A percentile compares a stretch with the other conserved stretches of the same genome.
Conservation (phyloP, 441 rosid genomes). For the Bocquillonia castaneifolia region DNA sequence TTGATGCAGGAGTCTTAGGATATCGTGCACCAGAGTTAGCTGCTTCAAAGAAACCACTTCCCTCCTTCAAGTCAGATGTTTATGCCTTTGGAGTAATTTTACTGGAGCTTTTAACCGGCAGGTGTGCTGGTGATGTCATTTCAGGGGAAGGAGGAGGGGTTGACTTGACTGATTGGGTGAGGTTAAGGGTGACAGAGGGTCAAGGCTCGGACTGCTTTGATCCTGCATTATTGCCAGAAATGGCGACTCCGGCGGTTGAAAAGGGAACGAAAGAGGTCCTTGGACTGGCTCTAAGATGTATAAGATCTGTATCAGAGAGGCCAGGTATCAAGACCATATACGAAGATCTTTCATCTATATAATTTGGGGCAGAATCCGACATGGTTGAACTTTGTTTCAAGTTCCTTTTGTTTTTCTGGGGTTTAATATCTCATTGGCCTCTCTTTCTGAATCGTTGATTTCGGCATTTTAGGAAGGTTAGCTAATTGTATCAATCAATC, state of each 20-base stretch:
- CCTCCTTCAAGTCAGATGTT: constrained; percentile 93
- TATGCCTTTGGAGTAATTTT: constrained; percentile 87
- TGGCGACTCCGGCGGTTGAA: constrained; percentile 48
- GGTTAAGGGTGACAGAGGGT: constrained; percentile 67
- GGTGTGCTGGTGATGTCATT: constrained; percentile 92
- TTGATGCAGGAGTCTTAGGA: constrained; percentile 92
- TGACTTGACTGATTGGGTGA: constrained; percentile 87
- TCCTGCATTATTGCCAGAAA: constrained; percentile 50
- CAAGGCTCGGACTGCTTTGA: constrained; percentile 66
- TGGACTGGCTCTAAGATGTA: constrained; percentile 70
- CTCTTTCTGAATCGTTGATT: constrained; percentile 18
- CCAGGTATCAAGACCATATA: constrained; percentile 94
- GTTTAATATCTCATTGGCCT: constrained; percentile 44
- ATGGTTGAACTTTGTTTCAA: constrained; percentile 14
- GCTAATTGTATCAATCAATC: constrained; percentile 23
- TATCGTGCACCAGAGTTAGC: constrained; percentile 94
- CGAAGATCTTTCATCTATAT: constrained; percentile 94
- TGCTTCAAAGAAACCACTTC: constrained; percentile 80
- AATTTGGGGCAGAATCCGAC: constrained; percentile 17
- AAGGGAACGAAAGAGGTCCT: constrained; percentile 94
- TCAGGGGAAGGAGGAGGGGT: constrained; percentile 75
- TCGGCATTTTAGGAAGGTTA: constrained; percentile 17
- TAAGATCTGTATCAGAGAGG: constrained; percentile 79
- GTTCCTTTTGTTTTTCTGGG: constrained; percentile 23
- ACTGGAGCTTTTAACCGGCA: constrained; percentile 76